Percentiles rank a stretch among this genome's conserved stretches.
Conservation (phyloP, 129 eudicot genomes). For the Rutidosis leptorrhynchoides region DNA sequence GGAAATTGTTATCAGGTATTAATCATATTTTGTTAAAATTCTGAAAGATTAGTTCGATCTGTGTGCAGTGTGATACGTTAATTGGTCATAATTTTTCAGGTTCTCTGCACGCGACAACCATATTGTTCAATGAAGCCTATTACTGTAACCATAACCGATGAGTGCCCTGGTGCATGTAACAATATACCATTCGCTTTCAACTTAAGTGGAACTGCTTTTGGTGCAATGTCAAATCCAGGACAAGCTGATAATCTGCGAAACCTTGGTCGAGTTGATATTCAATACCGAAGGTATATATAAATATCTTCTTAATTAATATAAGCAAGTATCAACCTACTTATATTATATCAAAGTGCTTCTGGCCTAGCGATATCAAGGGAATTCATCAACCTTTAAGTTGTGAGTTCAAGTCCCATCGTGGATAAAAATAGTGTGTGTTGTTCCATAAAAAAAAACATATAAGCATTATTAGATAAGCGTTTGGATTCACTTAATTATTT, state of each 20-base stretch:
- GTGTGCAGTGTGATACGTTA: background rate
- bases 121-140: conserved; percentile 41
- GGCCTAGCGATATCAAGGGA: too few relatives aligned
- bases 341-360: too few relatives aligned
- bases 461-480: too few relatives aligned
- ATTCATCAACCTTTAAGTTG: too few relatives aligned
- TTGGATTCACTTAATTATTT: background rate
- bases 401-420: too few relatives aligned
- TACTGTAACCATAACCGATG: conserved; percentile 43
- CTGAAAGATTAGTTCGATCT: background rate
- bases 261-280: conserved; percentile 36
- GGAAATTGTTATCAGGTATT: conserved; percentile 49
- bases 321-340: too few relatives aligned
- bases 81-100: conserved; percentile 20
- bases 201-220: conserved; percentile 50
- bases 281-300: conserved; percentile 34
- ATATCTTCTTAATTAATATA: background rate
- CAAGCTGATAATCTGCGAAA: conserved; percentile 39
- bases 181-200: conserved; percentile 36
- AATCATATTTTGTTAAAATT: background rate
- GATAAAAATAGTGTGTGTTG: too few relatives aligned
- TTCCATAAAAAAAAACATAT: too few relatives aligned
- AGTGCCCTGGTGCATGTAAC: conserved; percentile 45
- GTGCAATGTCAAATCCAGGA: conserved; percentile 44
- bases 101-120: conserved; percentile 36